Conservation (phyloP, 805 yeast genomes). For the Yarrowia hollandica region DNA sequence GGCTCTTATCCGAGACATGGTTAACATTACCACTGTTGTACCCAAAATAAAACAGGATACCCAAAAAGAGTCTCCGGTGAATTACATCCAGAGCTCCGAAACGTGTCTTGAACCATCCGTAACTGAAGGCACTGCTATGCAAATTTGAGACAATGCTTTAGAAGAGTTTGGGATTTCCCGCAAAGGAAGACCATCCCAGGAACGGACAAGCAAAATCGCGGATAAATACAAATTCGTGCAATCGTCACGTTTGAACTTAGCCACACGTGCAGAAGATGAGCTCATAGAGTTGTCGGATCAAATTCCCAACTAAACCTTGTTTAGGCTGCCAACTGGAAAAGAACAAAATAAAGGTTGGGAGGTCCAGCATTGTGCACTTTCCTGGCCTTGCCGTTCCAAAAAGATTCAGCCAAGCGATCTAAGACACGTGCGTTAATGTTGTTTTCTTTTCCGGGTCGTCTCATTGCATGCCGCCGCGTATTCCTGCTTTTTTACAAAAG, state of each 20-base stretch:
- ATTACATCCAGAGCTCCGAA: neutral
- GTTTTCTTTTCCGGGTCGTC: no score
- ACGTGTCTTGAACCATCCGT: neutral
- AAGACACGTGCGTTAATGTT: no score
- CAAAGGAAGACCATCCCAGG: no score
- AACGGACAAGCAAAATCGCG: neutral
- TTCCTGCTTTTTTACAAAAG: no score
- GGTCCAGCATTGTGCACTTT: no score
- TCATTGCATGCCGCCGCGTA: no score
- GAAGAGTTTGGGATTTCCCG: no score
- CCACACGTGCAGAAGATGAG: constrained; percentile 14
- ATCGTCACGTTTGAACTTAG: neutral
- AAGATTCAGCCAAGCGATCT: no score
- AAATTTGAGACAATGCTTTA: neutral
- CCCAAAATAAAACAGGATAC: neutral
- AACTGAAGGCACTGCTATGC: neutral
- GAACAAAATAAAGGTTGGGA: no score
- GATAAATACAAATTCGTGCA: neutral
- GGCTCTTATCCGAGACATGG: constrained; percentile 20
- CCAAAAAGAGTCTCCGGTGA: neutral
- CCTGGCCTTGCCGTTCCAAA: no score
- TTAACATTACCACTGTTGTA: constrained; percentile 3
- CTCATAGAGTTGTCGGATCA: neutral
- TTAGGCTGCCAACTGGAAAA: no score
- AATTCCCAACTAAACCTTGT: neutral